Conservation (phyloP, 1,139 yeast genomes). For the Suhomyces coccinellae region DNA sequence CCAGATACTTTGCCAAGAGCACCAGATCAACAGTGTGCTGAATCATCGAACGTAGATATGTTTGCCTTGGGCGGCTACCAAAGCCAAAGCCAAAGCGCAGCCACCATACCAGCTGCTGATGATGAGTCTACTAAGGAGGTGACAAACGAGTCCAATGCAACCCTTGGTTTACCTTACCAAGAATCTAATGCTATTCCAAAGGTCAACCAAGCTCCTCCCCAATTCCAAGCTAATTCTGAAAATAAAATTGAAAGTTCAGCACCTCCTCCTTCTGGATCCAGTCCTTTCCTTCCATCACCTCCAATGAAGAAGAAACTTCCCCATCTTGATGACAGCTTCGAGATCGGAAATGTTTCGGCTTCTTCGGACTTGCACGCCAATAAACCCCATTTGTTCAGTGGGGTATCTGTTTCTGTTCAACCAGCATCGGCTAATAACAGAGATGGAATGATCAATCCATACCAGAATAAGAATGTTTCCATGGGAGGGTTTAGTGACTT, state of each 20-base stretch:
- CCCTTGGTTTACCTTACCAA: neutral
- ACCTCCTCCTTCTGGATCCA: neutral
- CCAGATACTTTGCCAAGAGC: slow-evolving; percentile 11
- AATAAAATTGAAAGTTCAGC: neutral
- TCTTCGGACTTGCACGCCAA: slow-evolving; percentile 6
- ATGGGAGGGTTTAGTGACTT: slow-evolving; percentile 41
- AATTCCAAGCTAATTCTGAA: no score
- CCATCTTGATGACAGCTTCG: slow-evolving; percentile 36
- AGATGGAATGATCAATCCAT: slow-evolving; percentile 31
- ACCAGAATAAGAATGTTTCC: slow-evolving; percentile 23
- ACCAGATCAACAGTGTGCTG: neutral
- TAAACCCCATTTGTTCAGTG: neutral
- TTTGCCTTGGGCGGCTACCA: slow-evolving; percentile 28
- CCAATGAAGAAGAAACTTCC: slow-evolving; percentile 8
- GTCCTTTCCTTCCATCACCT: slow-evolving; percentile 7
- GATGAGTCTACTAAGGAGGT: slow-evolving; percentile 9
- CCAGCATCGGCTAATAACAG: slow-evolving; percentile 4
- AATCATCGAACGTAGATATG: slow-evolving; percentile 32
- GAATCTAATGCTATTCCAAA: neutral
- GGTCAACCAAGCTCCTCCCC: neutral
- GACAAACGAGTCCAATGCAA: slow-evolving; percentile 7
- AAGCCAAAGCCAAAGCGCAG: neutral
- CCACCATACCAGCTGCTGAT: neutral
- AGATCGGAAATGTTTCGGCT: slow-evolving; percentile 17
- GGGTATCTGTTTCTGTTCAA: neutral